Conservation (phyloP, 202 grass and related monocot species). For the Elaeis oleifera region DNA sequence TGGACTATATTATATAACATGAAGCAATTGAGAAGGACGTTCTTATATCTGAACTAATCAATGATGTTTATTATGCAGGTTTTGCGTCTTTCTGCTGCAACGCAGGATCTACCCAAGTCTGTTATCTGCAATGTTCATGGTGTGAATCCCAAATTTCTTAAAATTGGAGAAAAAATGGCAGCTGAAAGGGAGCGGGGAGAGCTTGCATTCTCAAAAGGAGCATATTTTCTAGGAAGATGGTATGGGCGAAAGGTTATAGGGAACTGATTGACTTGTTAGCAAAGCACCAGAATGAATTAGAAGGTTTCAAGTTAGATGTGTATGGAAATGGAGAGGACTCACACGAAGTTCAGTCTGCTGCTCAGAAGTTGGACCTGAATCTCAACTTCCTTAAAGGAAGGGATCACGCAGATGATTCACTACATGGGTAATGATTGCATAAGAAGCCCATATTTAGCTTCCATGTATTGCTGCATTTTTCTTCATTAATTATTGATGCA, state of each 20-base stretch:
- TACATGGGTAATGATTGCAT: conserved; percentile 59
- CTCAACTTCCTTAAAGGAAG: conserved; percentile 75
- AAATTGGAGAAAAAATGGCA: conserved; percentile 57
- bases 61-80: conserved; percentile 46
- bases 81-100: conserved; percentile 87
- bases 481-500: conserved; percentile 13
- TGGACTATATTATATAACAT: background rate
- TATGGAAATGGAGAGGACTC: conserved; percentile 88
- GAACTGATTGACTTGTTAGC: conserved; percentile 79
- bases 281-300: conserved; percentile 59
- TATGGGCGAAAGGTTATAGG: conserved; percentile 93
- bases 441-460: conserved; percentile 11
- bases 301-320: conserved; percentile 56
- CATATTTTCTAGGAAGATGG: conserved; percentile 98
- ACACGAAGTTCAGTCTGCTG: conserved; percentile 50
- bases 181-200: conserved; percentile 42
- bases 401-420: conserved; percentile 73
- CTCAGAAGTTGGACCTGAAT: conserved; percentile 61
- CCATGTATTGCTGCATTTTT: too few relatives aligned
- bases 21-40: background rate
- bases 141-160: conserved; percentile 81
- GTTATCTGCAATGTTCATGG: conserved; percentile 93
- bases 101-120: conserved; percentile 86
- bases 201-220: conserved; percentile 58
- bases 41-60: conserved; percentile 17